Conservation (phyloP, 208 protist species). For the Acanthamoeba sp. region DNA sequence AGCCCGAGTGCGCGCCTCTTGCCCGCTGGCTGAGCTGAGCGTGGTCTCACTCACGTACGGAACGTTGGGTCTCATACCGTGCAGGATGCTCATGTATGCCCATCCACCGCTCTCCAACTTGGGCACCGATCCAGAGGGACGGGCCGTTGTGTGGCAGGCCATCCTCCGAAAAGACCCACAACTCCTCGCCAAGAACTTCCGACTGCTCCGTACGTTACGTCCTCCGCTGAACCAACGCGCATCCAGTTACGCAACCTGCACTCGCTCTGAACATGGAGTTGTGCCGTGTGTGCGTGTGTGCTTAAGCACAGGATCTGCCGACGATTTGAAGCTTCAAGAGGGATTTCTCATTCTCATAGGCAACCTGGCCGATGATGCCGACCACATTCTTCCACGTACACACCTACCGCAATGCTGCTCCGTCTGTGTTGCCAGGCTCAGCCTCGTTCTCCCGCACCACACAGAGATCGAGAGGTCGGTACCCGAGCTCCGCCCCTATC, state of each 20-base stretch:
- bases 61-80: not conserved
- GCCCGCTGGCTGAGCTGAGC: no score
- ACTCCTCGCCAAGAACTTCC: not conserved
- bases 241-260: no score
- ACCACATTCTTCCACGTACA: not conserved
- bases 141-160: not conserved
- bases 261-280: no score
- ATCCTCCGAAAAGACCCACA: constrained; percentile 2
- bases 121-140: not conserved
- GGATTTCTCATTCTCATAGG: not conserved
- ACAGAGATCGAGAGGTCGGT: not conserved
- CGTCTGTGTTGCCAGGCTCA: no score
- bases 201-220: not conserved
- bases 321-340: not conserved
- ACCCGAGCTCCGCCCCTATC: not conserved
- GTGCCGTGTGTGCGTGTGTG: no score
- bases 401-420: no score
- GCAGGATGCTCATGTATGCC: not conserved
- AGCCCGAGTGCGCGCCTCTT: not conserved
- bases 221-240: not conserved
- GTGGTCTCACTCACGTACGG: not conserved
- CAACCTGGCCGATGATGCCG: not conserved
- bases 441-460: not conserved
- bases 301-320: not conserved
- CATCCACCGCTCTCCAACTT: constrained; percentile 3